Evolutionary conservation across 2,329 filamentous ascomycete genomes (phyloP), one percentile per base, ranked within the genome.

Genomic region (Colletotrichum sp.): DNA sequence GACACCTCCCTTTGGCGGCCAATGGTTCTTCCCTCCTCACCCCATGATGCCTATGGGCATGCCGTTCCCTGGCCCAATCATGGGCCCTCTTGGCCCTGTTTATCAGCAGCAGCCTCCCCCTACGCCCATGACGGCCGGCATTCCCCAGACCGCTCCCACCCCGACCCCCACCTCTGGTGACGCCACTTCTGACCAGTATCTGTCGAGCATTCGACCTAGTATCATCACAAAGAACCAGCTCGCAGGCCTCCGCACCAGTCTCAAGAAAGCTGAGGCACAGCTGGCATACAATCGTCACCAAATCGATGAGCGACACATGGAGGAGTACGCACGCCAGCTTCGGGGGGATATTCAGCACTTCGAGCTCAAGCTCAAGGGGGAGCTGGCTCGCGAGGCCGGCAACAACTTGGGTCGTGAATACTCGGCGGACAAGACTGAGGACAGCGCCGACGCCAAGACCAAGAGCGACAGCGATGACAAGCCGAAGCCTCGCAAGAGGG

Each of bases 151-250:
- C 18, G 56, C 26, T 30, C 9, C 56, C 28, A 32, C n/a, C 9
- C 58, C 58, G 18, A 21, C 28, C 28, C 16, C 58, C 28, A 6
- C 18, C 28, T 32, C 28, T 36, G 58, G 26, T 34, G 18, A n/a
- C 28, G 30, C 28, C 58, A n/a, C 30, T n/a, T 36, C 32, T 28
- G 58, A 34, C 16, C 28, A 28, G 38, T 48, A 48, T 4, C 84
- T 89, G 28, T 91, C 90, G n/a, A 92, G 90, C 8, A 92, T 92
- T 76, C 87, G 87, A 26, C 88, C 87, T 5, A 92, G 90, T 78
- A 89, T 91, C n/a, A 91, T 92, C 78, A 92, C 90, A 9, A 90
- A 85, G 79, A 90, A 89, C 77, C 90, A 92, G 78, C 87, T 92
- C 65, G 86, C 88, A 26, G 82, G 84, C 56, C 86, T 93, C 69